Conservation (phyloP, 176 grass and related monocot species). For the Cenchrus fungigraminus region DNA sequence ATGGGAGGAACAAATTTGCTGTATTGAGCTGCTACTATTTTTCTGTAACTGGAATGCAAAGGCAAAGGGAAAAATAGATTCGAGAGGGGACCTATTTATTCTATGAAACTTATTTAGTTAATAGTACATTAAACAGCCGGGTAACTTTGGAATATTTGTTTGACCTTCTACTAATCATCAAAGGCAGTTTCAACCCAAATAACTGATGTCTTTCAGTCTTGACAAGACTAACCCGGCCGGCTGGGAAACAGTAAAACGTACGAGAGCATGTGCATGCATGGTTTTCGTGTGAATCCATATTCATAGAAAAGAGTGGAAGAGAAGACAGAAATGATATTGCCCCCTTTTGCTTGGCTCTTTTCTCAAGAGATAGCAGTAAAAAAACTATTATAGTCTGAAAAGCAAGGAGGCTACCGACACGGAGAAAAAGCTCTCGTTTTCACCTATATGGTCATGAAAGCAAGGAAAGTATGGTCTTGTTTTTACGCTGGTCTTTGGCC, state of each 20-base stretch:
- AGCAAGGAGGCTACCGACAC: constrained; percentile 47
- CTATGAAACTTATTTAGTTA: not conserved
- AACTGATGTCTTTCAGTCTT: not conserved
- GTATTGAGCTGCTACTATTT: not conserved
- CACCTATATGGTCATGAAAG: constrained; percentile 70
- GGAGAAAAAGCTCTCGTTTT: constrained; percentile 77
- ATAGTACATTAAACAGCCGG: not conserved
- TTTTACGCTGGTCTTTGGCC: constrained; percentile 75
- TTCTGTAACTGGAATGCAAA: not conserved
- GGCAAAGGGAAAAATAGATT: not conserved
- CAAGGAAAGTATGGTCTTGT: constrained; percentile 88
- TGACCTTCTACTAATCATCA: not conserved
- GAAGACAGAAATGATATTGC: constrained; percentile 40
- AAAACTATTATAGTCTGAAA: constrained; percentile 50
- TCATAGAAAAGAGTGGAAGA: constrained; percentile 37
- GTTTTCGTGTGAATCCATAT: constrained; percentile 37
- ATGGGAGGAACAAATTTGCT: constrained; percentile 9
- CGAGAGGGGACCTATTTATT: not conserved
- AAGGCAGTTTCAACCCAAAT: not conserved
- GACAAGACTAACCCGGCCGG: constrained; percentile 10
- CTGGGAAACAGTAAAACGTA: not conserved
- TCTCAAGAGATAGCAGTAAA: constrained; percentile 53
- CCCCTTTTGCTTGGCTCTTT: constrained; percentile 47
- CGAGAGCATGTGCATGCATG: constrained; percentile 28
- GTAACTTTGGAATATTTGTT: not conserved